A percentile compares a stretch with the other conserved stretches of the same genome.
Conservation (phyloP, 495 filamentous ascomycete genomes). For the Podospora tetraspora region DNA sequence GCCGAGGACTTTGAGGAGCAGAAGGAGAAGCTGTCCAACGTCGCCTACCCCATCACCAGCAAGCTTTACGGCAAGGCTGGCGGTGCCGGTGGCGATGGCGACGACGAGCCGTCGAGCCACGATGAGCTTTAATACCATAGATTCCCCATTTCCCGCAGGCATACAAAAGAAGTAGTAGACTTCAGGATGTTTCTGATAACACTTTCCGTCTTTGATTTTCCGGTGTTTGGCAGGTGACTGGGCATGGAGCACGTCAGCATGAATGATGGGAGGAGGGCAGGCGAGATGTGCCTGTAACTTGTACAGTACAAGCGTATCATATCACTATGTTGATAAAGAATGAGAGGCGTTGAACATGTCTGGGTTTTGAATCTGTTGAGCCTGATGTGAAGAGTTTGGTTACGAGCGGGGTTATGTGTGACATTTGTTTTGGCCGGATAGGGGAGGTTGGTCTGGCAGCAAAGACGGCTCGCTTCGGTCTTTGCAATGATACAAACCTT, state of each 20-base stretch:
- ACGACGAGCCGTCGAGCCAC: constrained; percentile 71
- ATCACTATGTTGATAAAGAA: constrained; percentile 13
- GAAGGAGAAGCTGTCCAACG: constrained; percentile 95
- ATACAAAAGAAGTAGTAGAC: constrained; percentile 21
- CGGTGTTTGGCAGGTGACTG: constrained; percentile 21
- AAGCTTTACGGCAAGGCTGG: constrained; percentile 76
- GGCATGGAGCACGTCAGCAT: constrained; percentile 19
- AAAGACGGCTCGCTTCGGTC: not conserved
- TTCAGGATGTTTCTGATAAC: constrained; percentile 11
- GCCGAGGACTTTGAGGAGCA: constrained; percentile 98
- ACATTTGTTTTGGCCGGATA: not conserved
- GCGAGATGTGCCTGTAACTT: constrained; percentile 5
- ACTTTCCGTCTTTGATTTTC: constrained; percentile 4
- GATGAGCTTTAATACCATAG: constrained; percentile 78
- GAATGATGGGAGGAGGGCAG: not conserved
- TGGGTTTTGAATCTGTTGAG: not conserved
- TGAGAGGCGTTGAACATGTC: not conserved
- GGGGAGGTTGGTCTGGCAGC: not conserved
- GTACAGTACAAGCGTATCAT: constrained; percentile 13
- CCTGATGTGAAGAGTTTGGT: not conserved
- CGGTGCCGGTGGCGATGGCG: constrained; percentile 54
- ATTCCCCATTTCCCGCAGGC: constrained; percentile 30
- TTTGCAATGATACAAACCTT: too few species aligned
- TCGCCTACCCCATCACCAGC: constrained; percentile 97
- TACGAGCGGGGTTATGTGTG: not conserved